phyloP scores from a whole-genome alignment of 768 basidiomycete genomes.

The Boletus reticulatus region DNA sequence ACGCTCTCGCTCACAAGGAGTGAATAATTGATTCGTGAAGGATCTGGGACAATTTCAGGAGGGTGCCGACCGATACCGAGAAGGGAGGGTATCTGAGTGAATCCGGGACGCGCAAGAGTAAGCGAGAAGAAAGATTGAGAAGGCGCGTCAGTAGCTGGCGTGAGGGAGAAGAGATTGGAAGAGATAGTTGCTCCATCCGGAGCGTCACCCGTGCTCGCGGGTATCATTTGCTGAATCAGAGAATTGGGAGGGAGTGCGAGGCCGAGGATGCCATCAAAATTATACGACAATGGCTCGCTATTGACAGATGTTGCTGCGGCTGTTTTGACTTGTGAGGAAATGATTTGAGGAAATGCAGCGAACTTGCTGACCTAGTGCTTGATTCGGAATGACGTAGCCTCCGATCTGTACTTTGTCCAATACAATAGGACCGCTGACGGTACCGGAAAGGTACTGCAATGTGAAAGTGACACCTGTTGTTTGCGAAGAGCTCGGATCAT shows the following conservation, averaged over 20 bases:
- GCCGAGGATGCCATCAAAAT: conserved; percentile 69
- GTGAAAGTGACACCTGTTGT: conserved; percentile 43
- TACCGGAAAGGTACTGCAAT: conserved; percentile 61
- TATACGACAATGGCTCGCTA: conserved; percentile 53
- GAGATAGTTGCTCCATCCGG: conserved; percentile 67
- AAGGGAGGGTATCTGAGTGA: conserved; percentile 49
- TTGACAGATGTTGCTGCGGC: conserved; percentile 57
- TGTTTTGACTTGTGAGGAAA: conserved; percentile 24
- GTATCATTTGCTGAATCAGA: conserved; percentile 53
- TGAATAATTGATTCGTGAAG: conserved; percentile 50
- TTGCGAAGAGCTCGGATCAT: conserved; percentile 51
- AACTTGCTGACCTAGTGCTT: conserved; percentile 62
- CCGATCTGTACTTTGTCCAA: conserved; percentile 69
- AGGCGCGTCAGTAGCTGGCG: conserved; percentile 51
- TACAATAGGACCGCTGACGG: conserved; percentile 58
- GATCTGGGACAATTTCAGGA: conserved; percentile 46
- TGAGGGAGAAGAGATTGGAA: conserved; percentile 71
- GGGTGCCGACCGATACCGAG: conserved; percentile 75
- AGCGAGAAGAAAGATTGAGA: conserved; percentile 64
- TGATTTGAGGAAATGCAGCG: neutral
- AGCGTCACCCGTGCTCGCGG: conserved; percentile 45
- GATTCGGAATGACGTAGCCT: conserved; percentile 58
- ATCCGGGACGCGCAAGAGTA: conserved; percentile 67
- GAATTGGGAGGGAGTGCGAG: conserved; percentile 74
- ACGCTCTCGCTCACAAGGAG: conserved; percentile 37